These are phyloP conservation scores for Pseudognaphalium luteoalbum DNA, from an alignment of 129 eudicot genomes.

Conservation along the genomic window DNA sequence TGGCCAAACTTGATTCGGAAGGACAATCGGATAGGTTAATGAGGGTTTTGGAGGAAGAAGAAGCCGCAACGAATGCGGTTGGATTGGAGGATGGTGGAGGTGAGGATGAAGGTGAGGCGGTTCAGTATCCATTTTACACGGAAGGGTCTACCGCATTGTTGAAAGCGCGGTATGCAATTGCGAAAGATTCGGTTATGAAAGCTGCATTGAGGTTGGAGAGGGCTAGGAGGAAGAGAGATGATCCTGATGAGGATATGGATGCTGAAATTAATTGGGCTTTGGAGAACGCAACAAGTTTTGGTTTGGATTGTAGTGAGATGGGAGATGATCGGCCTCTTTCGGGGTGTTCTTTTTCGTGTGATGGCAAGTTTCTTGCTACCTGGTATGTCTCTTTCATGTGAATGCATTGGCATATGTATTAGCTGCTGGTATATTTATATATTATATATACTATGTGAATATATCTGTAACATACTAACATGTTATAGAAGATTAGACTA, in stretches of 20 bases:
- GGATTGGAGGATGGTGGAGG: constrained; percentile 55
- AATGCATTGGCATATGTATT: constrained; percentile 5
- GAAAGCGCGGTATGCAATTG: constrained; percentile 67
- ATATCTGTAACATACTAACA: background rate
- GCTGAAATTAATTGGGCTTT: constrained; percentile 82
- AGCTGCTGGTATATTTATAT: background rate
- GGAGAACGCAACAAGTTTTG: constrained; percentile 61
- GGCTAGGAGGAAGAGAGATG: constrained; percentile 80
- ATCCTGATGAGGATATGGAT: constrained; percentile 96
- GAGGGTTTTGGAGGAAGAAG: constrained; percentile 90
- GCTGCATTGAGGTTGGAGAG: constrained; percentile 65
- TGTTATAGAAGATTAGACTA: background rate
- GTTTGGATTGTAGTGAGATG: constrained; percentile 67
- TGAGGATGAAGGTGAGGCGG: constrained; percentile 58
- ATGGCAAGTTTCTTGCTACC: constrained; percentile 85
- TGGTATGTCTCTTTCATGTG: constrained; percentile 50
- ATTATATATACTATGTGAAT: background rate
- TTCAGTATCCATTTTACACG: constrained; percentile 87
- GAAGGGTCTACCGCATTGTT: constrained; percentile 71
- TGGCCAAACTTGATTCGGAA: constrained; percentile 84
- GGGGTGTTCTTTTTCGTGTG: constrained; percentile 77
- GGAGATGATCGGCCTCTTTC: constrained; percentile 94
- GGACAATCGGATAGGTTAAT: constrained; percentile 77
- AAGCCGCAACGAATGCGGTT: constrained; percentile 51
- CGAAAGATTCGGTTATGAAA: constrained; percentile 62